A percentile compares a stretch with the other conserved stretches of the same genome.
Conservation (phyloP, 176 grass and related monocot genomes). For the Zizania latifolia region DNA sequence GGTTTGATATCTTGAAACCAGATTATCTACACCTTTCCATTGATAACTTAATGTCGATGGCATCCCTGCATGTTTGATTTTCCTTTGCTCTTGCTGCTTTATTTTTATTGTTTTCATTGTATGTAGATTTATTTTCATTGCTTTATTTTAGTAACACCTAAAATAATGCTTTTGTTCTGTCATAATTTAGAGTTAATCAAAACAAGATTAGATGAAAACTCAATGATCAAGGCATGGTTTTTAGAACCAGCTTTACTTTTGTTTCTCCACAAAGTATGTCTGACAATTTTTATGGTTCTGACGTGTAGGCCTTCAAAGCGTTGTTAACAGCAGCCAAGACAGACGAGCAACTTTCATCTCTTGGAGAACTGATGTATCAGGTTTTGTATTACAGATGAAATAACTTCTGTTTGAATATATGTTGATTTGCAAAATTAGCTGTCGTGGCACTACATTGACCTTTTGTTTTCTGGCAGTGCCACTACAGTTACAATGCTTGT, state of each 20-base stretch:
- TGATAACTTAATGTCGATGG: too few species aligned
- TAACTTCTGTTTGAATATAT: not conserved
- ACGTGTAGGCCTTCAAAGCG: constrained; percentile 66
- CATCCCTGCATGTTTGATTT: too few species aligned
- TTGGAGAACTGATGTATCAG: constrained; percentile 95
- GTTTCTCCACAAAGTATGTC: not conserved
- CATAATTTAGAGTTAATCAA: too few species aligned
- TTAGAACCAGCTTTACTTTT: not conserved
- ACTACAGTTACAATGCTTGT: constrained; percentile 90
- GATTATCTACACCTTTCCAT: not conserved
- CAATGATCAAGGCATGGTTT: not conserved
- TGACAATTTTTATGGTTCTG: constrained; percentile 14
- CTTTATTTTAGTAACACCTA: too few species aligned
- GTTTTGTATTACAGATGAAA: constrained; percentile 9
- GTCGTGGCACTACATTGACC: not conserved
- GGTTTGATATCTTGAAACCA: constrained; percentile 1
- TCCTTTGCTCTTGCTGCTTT: not conserved
- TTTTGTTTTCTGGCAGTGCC: constrained; percentile 52
- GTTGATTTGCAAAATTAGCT: not conserved
- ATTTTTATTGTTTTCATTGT: not conserved
- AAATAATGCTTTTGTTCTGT: too few species aligned
- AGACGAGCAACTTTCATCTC: constrained; percentile 78
- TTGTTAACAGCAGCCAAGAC: constrained; percentile 71
- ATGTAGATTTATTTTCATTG: not conserved
- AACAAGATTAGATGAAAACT: not conserved